phyloP scores from a whole-genome alignment of 2,329 filamentous ascomycete genomes.

The Talaromyces rugulosus region DNA sequence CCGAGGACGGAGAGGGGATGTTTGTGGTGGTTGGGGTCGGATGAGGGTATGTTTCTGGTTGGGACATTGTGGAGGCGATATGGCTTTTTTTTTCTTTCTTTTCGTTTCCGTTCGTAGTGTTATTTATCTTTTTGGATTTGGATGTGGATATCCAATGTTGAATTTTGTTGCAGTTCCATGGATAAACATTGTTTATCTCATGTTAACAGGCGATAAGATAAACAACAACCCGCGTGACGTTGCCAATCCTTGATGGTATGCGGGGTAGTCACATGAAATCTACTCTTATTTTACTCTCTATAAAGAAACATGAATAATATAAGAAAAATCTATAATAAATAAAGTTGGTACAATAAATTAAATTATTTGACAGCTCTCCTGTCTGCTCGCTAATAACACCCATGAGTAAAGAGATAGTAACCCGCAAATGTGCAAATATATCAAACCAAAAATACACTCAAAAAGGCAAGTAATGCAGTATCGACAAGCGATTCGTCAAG shows the following conservation, averaged over 20 bases:
- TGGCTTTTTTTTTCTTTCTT: not conserved
- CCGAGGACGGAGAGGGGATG: conserved; percentile 3
- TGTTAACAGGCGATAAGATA: not conserved
- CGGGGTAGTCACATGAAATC: not conserved
- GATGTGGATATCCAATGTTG: not conserved
- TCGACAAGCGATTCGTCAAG: not conserved
- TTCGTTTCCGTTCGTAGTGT: not conserved
- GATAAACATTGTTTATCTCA: not conserved
- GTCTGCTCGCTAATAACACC: not conserved
- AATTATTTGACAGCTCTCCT: not conserved
- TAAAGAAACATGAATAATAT: not conserved
- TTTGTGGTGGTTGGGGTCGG: not conserved
- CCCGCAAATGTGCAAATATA: not conserved
- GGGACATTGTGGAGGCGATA: not conserved
- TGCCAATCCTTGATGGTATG: not conserved
- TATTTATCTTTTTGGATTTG: not conserved
- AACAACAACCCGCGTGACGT: not conserved
- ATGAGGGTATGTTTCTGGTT: not conserved
- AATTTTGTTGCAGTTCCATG: not conserved
- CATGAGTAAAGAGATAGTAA: not conserved
- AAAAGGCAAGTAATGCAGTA: conserved; percentile 11
- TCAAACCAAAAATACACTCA: not conserved
- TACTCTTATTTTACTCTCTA: not conserved
- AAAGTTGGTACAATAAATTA: not conserved
- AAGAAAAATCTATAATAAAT: not conserved